These are phyloP conservation scores for Delitschia confertaspora DNA, from an alignment of 495 filamentous ascomycete genomes.

Conservation along the genomic window DNA sequence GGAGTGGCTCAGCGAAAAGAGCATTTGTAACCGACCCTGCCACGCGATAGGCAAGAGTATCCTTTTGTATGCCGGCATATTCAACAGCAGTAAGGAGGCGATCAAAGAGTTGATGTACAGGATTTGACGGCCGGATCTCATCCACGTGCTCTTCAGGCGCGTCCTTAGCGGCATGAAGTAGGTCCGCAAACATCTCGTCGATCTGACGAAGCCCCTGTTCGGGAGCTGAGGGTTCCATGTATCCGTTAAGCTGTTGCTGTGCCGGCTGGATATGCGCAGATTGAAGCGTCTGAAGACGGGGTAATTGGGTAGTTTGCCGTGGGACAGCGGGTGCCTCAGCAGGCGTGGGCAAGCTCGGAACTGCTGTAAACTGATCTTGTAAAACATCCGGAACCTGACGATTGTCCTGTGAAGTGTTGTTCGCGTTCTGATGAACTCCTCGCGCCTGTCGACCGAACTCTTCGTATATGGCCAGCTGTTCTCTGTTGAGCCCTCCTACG, in stretches of 20 bases:
- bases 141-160: slow-evolving; percentile 60
- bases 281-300: slow-evolving; percentile 32
- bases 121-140: slow-evolving; percentile 44
- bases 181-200: slow-evolving; percentile 58
- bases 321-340: slow-evolving; percentile 69
- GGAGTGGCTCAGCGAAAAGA: slow-evolving; percentile 53
- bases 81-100: slow-evolving; percentile 45
- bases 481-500: slow-evolving; percentile 71
- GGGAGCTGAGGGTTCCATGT: slow-evolving; percentile 47
- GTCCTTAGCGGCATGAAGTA: slow-evolving; percentile 55
- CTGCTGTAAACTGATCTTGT: slow-evolving; percentile 69
- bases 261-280: slow-evolving; percentile 32
- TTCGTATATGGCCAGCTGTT: slow-evolving; percentile 92
- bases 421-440: slow-evolving; percentile 47
- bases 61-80: slow-evolving; percentile 42
- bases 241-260: slow-evolving; percentile 54
- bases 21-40: slow-evolving; percentile 62
- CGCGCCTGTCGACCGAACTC: slow-evolving; percentile 82
- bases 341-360: slow-evolving; percentile 69
- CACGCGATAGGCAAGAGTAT: slow-evolving; percentile 57
- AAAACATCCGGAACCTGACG: slow-evolving; percentile 65
- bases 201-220: slow-evolving; percentile 49
- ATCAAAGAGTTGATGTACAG: slow-evolving; percentile 36
- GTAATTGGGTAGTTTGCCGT: slow-evolving; percentile 54
- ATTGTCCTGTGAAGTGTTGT: slow-evolving; percentile 50